phyloP scores from a whole-genome alignment of 768 basidiomycete genomes.

The Hypsizygus marmoreus region DNA sequence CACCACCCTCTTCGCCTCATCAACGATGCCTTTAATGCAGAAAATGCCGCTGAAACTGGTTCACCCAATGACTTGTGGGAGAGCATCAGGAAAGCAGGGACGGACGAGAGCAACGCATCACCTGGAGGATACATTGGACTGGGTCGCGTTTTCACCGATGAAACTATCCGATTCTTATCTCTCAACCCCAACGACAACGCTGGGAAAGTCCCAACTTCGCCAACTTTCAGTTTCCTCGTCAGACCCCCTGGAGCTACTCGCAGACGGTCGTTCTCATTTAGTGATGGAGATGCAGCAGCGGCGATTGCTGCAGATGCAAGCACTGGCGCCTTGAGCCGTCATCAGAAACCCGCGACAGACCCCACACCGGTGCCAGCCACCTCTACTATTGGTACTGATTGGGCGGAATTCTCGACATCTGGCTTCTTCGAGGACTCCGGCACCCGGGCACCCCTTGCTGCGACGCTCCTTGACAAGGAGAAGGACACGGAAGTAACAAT shows the following conservation, averaged over 20 bases:
- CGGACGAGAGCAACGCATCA: conserved; percentile 30
- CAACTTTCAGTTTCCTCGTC: conserved; percentile 32
- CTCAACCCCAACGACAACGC: conserved; percentile 48
- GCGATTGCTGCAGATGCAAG: conserved; percentile 16
- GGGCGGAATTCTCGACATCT: conserved; percentile 66
- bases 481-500: conserved; percentile 58
- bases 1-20: conserved; percentile 63
- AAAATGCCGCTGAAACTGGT: conserved; percentile 28
- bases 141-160: conserved; percentile 64
- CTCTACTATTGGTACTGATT: conserved; percentile 45
- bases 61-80: conserved; percentile 54
- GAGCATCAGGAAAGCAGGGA: conserved; percentile 46
- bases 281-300: conserved; percentile 20
- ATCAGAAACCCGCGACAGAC: conserved; percentile 33
- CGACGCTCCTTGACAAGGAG: conserved; percentile 59
- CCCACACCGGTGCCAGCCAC: conserved; percentile 25
- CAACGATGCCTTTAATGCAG: conserved; percentile 58
- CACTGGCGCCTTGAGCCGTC: conserved; percentile 16
- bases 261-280: conserved; percentile 33
- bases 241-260: conserved; percentile 27
- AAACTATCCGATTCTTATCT: conserved; percentile 58
- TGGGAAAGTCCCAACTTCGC: conserved; percentile 30
- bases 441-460: conserved; percentile 46
- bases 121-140: conserved; percentile 42
- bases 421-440: conserved; percentile 56